Evolutionary conservation across 495 filamentous ascomycete species (phyloP), one percentile per base, ranked within the genome.

Genomic region (Xylaria scruposa): DNA sequence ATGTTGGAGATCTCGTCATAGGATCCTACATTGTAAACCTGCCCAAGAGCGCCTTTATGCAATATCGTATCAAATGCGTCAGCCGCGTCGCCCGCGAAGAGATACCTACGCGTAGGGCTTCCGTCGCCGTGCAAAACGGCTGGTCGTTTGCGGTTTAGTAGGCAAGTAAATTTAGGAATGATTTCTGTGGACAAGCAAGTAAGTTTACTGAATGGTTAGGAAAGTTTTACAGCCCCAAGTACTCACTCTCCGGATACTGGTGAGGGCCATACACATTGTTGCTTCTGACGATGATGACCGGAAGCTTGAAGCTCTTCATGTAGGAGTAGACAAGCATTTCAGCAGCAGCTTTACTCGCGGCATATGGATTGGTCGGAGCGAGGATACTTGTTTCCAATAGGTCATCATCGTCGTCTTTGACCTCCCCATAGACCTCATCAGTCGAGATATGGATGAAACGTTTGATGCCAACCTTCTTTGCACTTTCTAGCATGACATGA

Each of bases 201-300:
- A n/a, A 51, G 44, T 63, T 17, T 47, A 53, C 12, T 51, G n/a
- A 36, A 42, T 10, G 62, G 19, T 33, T 47, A 10, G n/a, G 31
- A 21, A 10, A 62, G n/a, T 29, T 15, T 38, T 19, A 2, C 26
- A 49, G 31, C 4, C 17, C 59, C 17, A 13, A 54, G 6, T 6
- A 80, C 88, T 78, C 82, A 93, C 91, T 93, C 79, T 94, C 92
- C 0, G 91, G 92, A 74, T 88, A 94, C 77, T 94, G 92, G 77
- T 92, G 90, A 17, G 92, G 92, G 0, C 92, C 92, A 73, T 93
- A 94, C 31, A 94, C 90, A 73, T 94, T 94, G 83, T 94, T 94
- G 74, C 89, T 88, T 26, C 92, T 85, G 51, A 92, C 88, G 71
- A 93, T 90, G 72, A 93, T 90, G 29, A 87, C 86, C 2, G 91